Percentiles rank a stretch among this genome's conserved stretches.
Evolutionary conservation across 106 monocot genomes (phyloP).

Genomic region (Ottelia alismoides): DNA sequence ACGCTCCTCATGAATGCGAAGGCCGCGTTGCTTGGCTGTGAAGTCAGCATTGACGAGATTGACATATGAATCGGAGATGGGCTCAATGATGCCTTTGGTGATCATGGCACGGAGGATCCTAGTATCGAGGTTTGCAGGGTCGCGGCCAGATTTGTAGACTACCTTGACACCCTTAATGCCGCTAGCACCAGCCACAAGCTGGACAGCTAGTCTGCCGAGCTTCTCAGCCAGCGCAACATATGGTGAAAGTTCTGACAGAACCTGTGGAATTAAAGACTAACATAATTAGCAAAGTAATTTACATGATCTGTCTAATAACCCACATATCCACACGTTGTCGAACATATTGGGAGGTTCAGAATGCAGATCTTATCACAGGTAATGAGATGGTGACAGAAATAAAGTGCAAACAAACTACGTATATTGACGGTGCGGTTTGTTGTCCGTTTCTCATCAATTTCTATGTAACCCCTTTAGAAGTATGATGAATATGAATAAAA

Average conservation of each 20-base stretch:
- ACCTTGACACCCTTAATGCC: conserved; percentile 68
- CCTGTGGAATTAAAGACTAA: too few species aligned
- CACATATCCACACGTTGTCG: too few species aligned
- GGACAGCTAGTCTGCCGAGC: conserved; percentile 66
- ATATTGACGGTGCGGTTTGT: too few species aligned
- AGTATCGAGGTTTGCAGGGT: conserved; percentile 75
- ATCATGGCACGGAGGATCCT: conserved; percentile 75
- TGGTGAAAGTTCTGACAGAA: conserved; percentile 68
- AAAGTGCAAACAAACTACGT: too few species aligned
- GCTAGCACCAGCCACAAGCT: conserved; percentile 59
- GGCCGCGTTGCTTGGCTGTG: conserved; percentile 62
- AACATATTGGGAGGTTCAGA: too few species aligned
- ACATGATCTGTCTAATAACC: too few species aligned
- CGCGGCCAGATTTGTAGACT: conserved; percentile 56
- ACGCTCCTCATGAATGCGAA: conserved; percentile 68
- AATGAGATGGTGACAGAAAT: too few species aligned
- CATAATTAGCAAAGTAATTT: too few species aligned
- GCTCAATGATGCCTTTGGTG: conserved; percentile 79
- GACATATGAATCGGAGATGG: conserved; percentile 52
- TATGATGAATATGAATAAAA: too few species aligned
- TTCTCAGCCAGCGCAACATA: conserved; percentile 79
- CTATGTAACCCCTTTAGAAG: too few species aligned
- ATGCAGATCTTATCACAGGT: too few species aligned
- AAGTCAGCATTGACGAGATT: conserved; percentile 88
- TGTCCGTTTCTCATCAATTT: too few species aligned